Evolutionary conservation across 2,329 filamentous ascomycete genomes (phyloP).

Genomic region (Apiospora hydei): DNA sequence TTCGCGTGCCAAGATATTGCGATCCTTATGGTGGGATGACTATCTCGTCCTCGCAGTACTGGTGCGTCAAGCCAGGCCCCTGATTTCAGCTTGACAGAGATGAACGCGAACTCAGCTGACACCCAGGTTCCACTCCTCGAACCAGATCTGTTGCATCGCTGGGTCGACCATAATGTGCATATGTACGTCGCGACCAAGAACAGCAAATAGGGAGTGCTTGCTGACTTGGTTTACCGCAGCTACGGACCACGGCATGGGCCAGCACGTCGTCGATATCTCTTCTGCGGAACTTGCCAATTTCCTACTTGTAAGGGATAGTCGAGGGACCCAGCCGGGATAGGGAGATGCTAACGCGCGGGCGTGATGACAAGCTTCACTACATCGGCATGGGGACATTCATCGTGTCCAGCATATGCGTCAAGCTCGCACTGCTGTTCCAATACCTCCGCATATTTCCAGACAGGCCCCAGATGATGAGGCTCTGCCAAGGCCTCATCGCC

Average conservation of each 20-base stretch:
- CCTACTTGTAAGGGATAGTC: no score
- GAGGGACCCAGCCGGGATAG: neutral
- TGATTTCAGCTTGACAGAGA: neutral
- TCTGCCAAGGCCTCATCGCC: constrained; percentile 33
- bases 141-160: neutral
- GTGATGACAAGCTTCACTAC: neutral
- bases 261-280: neutral
- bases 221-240: neutral
- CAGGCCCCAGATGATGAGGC: constrained; percentile 30
- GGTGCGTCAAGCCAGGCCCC: neutral
- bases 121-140: neutral
- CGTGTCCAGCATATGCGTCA: constrained; percentile 30
- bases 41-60: constrained; percentile 5
- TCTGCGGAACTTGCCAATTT: neutral
- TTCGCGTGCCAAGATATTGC: neutral
- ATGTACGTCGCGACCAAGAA: neutral
- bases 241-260: constrained; percentile 3
- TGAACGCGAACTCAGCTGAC: neutral
- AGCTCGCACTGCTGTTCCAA: constrained; percentile 39
- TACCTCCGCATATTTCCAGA: constrained; percentile 37
- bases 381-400: constrained; percentile 7
- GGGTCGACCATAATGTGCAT: constrained; percentile 1
- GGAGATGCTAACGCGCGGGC: neutral
- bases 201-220: neutral
- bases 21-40: constrained; percentile 13